These are phyloP conservation scores for Chytriomyces sp. DNA, from an alignment of 192 early-diverging fungal genomes.

Conservation along the genomic window DNA sequence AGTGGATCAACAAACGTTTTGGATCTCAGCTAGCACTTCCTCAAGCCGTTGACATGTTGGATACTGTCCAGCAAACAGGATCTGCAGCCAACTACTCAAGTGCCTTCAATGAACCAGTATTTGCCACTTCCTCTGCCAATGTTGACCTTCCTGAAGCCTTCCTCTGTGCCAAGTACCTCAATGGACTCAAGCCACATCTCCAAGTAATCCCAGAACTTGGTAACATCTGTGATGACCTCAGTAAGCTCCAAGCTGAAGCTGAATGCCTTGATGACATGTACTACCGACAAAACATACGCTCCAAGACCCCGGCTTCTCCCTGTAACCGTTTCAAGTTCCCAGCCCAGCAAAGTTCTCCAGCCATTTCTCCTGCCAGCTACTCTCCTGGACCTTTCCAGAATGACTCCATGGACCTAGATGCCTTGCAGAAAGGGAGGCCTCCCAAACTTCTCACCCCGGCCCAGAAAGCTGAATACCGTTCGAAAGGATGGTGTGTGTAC, in stretches of 20 bases:
- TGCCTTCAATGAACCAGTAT: no score
- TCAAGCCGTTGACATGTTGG: not conserved
- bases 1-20: not conserved
- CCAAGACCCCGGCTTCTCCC: not conserved
- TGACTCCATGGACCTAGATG: not conserved
- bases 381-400: not conserved
- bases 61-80: not conserved
- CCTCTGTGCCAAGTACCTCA: conserved; percentile 15
- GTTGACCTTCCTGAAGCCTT: not conserved
- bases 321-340: not conserved
- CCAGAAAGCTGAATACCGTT: not conserved
- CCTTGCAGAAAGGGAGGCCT: not conserved
- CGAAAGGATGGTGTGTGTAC: no score
- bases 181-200: conserved; percentile 8
- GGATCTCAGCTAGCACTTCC: not conserved
- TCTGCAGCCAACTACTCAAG: no score
- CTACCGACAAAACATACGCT: not conserved
- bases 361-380: no score
- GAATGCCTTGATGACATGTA: not conserved
- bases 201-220: conserved; percentile 5
- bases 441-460: not conserved
- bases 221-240: not conserved
- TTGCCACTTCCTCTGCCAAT: no score
- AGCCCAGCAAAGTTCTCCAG: not conserved
- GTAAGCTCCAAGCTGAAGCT: not conserved